Conservation (phyloP, 768 basidiomycete genomes). For the Gautieria morchelliformis region DNA sequence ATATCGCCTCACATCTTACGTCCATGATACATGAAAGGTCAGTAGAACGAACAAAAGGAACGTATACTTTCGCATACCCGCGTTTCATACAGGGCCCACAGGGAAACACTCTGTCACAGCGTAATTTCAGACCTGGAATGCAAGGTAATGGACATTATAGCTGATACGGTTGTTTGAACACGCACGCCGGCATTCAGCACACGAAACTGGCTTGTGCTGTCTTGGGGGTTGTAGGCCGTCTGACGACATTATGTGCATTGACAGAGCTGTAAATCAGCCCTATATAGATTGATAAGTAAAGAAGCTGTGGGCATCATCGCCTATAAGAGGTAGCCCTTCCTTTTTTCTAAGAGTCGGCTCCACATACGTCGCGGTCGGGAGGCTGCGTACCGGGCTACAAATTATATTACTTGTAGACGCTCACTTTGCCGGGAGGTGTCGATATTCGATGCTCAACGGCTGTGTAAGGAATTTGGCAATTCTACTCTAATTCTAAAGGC, state of each 20-base stretch:
- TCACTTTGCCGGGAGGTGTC: too few species aligned
- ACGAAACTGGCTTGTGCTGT: neutral
- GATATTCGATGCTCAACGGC: too few species aligned
- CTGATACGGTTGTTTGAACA: neutral
- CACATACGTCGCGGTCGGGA: too few species aligned
- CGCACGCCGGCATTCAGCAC: constrained; percentile 8
- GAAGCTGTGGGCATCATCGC: too few species aligned
- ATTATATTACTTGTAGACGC: too few species aligned
- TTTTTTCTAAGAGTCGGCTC: too few species aligned
- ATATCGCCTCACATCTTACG: constrained; percentile 1
- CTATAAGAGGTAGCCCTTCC: too few species aligned
- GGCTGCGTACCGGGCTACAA: too few species aligned
- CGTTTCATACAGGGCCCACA: constrained; percentile 1
- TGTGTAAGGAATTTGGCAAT: too few species aligned
- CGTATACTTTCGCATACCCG: neutral
- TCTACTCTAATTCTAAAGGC: too few species aligned
- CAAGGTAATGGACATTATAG: neutral
- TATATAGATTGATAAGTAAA: too few species aligned
- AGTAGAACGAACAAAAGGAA: neutral
- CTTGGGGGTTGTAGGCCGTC: neutral
- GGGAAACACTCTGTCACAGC: constrained; percentile 4
- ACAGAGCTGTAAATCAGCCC: too few species aligned
- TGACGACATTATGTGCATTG: neutral
- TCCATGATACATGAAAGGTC: neutral
- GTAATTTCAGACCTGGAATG: constrained; percentile 4